Evolutionary conservation across 805 yeast species (phyloP), one percentile per base, ranked within the genome.

Genomic region (Ogataea nakhonphanomensis): DNA sequence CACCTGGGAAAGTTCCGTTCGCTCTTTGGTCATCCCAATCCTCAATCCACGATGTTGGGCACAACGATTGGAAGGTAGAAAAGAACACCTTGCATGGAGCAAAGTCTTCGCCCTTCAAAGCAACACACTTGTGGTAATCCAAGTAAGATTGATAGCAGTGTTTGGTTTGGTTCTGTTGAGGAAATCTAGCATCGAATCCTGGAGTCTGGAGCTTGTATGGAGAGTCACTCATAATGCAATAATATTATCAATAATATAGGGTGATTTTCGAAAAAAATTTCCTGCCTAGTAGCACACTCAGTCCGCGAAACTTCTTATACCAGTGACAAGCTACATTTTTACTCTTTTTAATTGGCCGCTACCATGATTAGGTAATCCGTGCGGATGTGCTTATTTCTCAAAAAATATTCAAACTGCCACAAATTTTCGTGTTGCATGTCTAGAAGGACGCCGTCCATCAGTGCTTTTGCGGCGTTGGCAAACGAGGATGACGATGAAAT

Each of bases 61-160:
- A 86, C 60, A 86, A 73, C 17, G 96, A 78, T 57, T 84, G 78
- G 77, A 77, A 93, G 42, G 97, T 87, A 69, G 79, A 84, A 81
- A 79, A 86, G 75, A 93, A 93, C 58, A 86, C 90, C 71, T 89
- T 78, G 71, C 99, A 93, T 62, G 98, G 98, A 59, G 90, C 95
- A 63, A 93, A 93, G 48, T 90, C 98, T 72, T 91, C 97, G 64
- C 99, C 99, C 74, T 91, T 91, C 54, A 90, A 88, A 61, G 81
- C 84, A 65, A 93, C 79, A 76, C 99, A 93, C 70, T 89, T 90
- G 83, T 85, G 93, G 81, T 91, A 93, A 71, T 93, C 99, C 61
- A 93, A 88, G 74, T 91, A 93, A 57, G 91, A 78, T 74, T 91
- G 97, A 81, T 91, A 95, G 77, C 98, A 93, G 77, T 91, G 96